Evolutionary conservation across 352 stramenopile species (phyloP).

Genomic region (Phytopythium kandeliae): DNA sequence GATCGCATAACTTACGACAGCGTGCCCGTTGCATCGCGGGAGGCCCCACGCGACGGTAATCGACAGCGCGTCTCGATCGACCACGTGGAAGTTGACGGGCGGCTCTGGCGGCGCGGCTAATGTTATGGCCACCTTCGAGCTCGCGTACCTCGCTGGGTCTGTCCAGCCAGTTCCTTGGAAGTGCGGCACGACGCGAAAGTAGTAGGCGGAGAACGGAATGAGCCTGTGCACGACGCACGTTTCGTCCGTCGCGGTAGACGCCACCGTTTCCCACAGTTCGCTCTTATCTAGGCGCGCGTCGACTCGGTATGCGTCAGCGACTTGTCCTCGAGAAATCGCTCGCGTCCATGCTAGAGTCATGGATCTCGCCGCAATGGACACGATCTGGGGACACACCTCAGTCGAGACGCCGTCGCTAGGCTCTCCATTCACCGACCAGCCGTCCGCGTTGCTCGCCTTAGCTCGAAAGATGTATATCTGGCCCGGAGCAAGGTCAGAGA

Average conservation of each 20-base stretch:
- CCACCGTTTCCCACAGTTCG: slow-evolving; percentile 26
- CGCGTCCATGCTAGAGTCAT: slow-evolving; percentile 47
- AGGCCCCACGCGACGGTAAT: slow-evolving; percentile 36
- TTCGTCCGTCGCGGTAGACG: slow-evolving; percentile 15
- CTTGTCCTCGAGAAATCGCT: slow-evolving; percentile 34
- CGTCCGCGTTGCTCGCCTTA: slow-evolving; percentile 35
- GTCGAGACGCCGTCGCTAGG: slow-evolving; percentile 46
- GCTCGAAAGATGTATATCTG: slow-evolving; percentile 46
- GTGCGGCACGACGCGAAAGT: slow-evolving; percentile 46
- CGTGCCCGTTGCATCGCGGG: slow-evolving; percentile 48
- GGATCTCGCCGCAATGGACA: slow-evolving; percentile 15
- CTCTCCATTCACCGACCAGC: slow-evolving; percentile 46
- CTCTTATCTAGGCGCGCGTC: slow-evolving; percentile 27
- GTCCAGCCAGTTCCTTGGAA: slow-evolving; percentile 28
- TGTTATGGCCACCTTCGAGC: slow-evolving; percentile 23
- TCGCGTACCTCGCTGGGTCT: slow-evolving; percentile 19
- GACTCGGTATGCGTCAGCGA: slow-evolving; percentile 46
- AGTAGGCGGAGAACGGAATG: slow-evolving; percentile 37
- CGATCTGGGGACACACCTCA: slow-evolving; percentile 44
- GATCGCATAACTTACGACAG: slow-evolving; percentile 14
- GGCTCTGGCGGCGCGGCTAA: slow-evolving; percentile 27
- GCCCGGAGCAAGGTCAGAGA: slow-evolving; percentile 27
- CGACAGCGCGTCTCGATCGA: slow-evolving; percentile 28
- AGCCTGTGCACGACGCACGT: slow-evolving; percentile 18
- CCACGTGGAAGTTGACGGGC: slow-evolving; percentile 20